Base-by-base conservation (phyloP, 192 early-diverging fungal species). In the Coemansia javaensis region DNA sequence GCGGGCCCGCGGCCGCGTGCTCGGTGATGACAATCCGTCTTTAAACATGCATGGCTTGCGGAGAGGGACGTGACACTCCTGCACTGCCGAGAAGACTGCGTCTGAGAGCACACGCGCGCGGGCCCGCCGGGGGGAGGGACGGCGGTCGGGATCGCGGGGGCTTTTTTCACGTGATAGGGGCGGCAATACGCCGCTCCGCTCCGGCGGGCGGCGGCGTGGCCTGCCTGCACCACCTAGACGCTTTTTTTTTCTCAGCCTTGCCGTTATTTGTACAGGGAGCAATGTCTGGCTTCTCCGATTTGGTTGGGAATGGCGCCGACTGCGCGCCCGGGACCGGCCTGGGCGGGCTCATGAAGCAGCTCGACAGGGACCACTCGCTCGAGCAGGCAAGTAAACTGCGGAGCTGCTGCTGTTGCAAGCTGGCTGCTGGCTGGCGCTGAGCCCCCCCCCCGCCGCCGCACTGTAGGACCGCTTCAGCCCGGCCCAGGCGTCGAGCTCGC, bases 271-370 rank as follows among this genome's bases (percentile, higher is more conserved):
- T 20, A 42, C 23, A 23, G 17, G 31, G 27, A 61, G 14, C 17
- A 62, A 78, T 78, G 77, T 75, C 70, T 4, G 77, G 77, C 32
- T 77, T 86, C 31, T 78, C 80, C 33, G 68, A 82, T 40, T 64
- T 85, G 9, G 80, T 82, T 56, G 64, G 75, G 13, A 69, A 68
- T 30, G 85, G 80, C 36, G 83, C 84, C 33, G 86, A 87, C 33
- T 88, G 86, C 50, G 85, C 84, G 6, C 84, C 84, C n/a, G 76
- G 75, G 13, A 94, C 90, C 53, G 79, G 88, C 12, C 80, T 91
- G 72, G 63, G 48, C 28, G 79, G 80, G 3, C 79, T 94, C 46
- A 82, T 85, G 76, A 92, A 94, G 60, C 86, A 85, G 59, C 79
- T 92, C 55, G 60, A 82, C 35, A 75, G 82, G 38, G 89, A 92